These are phyloP conservation scores for Colletotrichum sidae DNA, from an alignment of 2,329 filamentous ascomycete genomes.

Conservation along the genomic window DNA sequence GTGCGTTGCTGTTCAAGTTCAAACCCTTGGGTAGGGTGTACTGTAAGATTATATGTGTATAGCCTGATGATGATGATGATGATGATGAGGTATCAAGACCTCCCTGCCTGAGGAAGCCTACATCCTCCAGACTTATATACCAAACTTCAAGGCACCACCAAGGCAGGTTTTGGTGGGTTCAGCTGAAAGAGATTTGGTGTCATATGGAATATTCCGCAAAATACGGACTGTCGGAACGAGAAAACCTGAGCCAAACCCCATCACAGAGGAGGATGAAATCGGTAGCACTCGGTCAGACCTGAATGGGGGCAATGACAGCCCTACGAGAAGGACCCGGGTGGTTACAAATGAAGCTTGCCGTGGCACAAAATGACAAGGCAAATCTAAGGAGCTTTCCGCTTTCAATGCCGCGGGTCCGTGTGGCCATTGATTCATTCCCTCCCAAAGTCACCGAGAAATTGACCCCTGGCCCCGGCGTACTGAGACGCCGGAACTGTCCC, in stretches of 20 bases:
- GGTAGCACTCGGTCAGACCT: conserved; percentile 9
- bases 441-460: conserved; percentile 21
- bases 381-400: not conserved
- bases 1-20: conserved; percentile 10
- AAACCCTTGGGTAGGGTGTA: not conserved
- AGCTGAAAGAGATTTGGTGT: conserved; percentile 1
- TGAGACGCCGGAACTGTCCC: too few relatives aligned
- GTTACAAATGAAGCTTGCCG: not conserved
- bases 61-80: conserved; percentile 7
- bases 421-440: not conserved
- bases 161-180: not conserved
- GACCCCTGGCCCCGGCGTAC: too few relatives aligned
- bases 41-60: not conserved
- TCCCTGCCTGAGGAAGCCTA: conserved; percentile 24
- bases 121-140: conserved; percentile 28
- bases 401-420: conserved; percentile 6
- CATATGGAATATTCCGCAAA: conserved; percentile 3
- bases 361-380: not conserved
- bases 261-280: not conserved
- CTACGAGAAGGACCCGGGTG: conserved; percentile 36
- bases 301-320: conserved; percentile 14
- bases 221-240: conserved; percentile 1
- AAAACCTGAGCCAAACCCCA: not conserved
- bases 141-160: not conserved
- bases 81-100: too few relatives aligned